A percentile compares a stretch with the other conserved stretches of the same genome.
phyloP scores from a whole-genome alignment of 257 asterid genomes.

The Thymus quinquecostatus region DNA sequence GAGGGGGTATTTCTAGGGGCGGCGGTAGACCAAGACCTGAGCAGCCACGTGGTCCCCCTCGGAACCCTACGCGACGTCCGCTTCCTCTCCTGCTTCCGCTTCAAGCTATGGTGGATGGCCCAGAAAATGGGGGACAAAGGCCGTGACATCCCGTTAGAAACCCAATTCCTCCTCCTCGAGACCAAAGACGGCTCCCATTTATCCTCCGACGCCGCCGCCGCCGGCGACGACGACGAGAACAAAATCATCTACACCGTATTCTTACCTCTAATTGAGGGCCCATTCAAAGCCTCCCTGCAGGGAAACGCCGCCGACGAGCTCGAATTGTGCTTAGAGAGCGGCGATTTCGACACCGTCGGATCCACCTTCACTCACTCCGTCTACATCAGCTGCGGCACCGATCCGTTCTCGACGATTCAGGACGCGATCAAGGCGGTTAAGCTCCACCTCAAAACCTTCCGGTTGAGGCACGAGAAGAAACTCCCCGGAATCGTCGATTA shows the following conservation, averaged over 20 bases:
- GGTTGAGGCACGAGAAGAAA: slow-evolving; percentile 67
- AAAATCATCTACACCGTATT: slow-evolving; percentile 59
- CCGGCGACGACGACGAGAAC: slow-evolving; percentile 40
- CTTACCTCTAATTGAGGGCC: slow-evolving; percentile 72
- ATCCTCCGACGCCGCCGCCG: slow-evolving; percentile 39
- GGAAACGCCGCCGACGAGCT: slow-evolving; percentile 74
- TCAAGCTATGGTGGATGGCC: slow-evolving; percentile 93
- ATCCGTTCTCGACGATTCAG: slow-evolving; percentile 59
- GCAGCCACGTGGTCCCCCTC: slow-evolving; percentile 45
- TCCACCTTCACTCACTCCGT: slow-evolving; percentile 63
- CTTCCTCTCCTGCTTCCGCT: slow-evolving; percentile 80
- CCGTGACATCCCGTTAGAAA: slow-evolving; percentile 72
- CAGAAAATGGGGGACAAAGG: slow-evolving; percentile 85
- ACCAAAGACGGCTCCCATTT: slow-evolving; percentile 56
- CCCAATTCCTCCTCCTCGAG: slow-evolving; percentile 73
- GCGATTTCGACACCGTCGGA: slow-evolving; percentile 54
- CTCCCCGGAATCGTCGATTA: slow-evolving; percentile 70
- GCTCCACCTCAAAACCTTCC: slow-evolving; percentile 61
- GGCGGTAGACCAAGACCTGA: slow-evolving; percentile 41
- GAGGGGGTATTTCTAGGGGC: slow-evolving; percentile 54
- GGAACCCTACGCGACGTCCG: slow-evolving; percentile 56
- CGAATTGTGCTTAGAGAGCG: slow-evolving; percentile 76
- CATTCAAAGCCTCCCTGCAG: slow-evolving; percentile 73
- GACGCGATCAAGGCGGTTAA: slow-evolving; percentile 70
- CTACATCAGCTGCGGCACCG: slow-evolving; percentile 65